These are phyloP conservation scores for Leccinum broughii DNA, from an alignment of 768 basidiomycete genomes.

Conservation along the genomic window DNA sequence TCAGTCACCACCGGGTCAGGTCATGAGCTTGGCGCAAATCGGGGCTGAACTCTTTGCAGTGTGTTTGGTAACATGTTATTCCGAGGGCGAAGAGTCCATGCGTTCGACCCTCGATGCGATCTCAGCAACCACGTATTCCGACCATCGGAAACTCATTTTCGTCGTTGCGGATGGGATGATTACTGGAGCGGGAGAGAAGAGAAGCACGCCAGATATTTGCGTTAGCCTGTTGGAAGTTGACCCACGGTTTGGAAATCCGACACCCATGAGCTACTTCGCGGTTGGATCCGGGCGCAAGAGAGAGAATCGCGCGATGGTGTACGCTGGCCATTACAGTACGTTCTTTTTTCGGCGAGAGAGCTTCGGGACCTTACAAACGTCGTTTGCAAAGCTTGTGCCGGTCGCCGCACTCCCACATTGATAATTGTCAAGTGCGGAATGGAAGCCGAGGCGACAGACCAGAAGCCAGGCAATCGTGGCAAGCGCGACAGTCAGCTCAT, in stretches of 20 bases:
- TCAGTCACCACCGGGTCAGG: conserved; percentile 41
- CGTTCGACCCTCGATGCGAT: conserved; percentile 92
- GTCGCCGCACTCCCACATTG: conserved; percentile 90
- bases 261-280: conserved; percentile 89
- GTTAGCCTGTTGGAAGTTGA: conserved; percentile 90
- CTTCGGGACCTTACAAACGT: not conserved
- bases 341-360: conserved; percentile 16
- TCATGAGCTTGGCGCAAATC: conserved; percentile 84
- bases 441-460: conserved; percentile 79
- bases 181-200: conserved; percentile 94
- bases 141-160: conserved; percentile 88
- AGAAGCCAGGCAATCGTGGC: conserved; percentile 97
- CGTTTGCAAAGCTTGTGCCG: conserved; percentile 61
- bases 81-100: conserved; percentile 92
- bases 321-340: conserved; percentile 99
- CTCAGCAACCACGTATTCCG: conserved; percentile 87
- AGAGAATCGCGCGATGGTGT: conserved; percentile 95
- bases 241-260: conserved; percentile 92
- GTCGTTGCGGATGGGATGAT: conserved; percentile 99
- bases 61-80: conserved; percentile 97
- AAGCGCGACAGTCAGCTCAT: conserved; percentile 99
- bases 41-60: conserved; percentile 94
- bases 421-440: conserved; percentile 97
- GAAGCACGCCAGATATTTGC: conserved; percentile 95
- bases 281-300: conserved; percentile 88